Evolutionary conservation across 208 protist species (phyloP).

Genomic region (Acanthamoeba triangularis): DNA sequence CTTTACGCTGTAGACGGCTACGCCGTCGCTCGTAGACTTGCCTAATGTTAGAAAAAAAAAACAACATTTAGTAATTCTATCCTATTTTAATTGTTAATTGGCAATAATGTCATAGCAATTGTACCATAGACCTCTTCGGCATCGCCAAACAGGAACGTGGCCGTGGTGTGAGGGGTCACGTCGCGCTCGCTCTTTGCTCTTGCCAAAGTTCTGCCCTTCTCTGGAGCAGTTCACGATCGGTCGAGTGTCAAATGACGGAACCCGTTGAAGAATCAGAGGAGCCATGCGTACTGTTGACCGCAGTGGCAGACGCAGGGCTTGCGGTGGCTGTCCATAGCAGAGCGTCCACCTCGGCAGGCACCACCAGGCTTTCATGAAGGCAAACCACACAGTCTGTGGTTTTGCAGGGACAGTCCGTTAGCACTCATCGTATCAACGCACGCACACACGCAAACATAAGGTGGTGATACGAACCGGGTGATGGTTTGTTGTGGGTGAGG

Average conservation of each 20-base stretch:
- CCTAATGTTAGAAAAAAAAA: not conserved
- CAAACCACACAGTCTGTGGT: not conserved
- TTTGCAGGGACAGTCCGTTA: not conserved
- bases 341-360: not conserved
- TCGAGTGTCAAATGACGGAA: too few species aligned
- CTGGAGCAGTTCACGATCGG: too few species aligned
- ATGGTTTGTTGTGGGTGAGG: slow-evolving; percentile 6
- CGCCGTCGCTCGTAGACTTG: not conserved
- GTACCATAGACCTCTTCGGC: not conserved
- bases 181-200: too few species aligned
- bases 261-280: too few species aligned
- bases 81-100: not conserved
- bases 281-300: not conserved
- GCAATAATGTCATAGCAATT: not conserved
- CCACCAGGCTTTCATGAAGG: not conserved
- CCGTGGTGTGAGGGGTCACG: too few species aligned
- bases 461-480: not conserved
- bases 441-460: not conserved
- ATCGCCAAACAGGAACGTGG: not conserved
- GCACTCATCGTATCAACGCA: not conserved
- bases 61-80: not conserved
- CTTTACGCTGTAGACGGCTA: slow-evolving; percentile 10
- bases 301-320: not conserved
- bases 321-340: not conserved
- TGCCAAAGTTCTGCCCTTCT: too few species aligned